These are phyloP conservation scores for Chimonanthus praecox DNA, from an alignment of 164 flowering plant genomes.

Conservation along the genomic window DNA sequence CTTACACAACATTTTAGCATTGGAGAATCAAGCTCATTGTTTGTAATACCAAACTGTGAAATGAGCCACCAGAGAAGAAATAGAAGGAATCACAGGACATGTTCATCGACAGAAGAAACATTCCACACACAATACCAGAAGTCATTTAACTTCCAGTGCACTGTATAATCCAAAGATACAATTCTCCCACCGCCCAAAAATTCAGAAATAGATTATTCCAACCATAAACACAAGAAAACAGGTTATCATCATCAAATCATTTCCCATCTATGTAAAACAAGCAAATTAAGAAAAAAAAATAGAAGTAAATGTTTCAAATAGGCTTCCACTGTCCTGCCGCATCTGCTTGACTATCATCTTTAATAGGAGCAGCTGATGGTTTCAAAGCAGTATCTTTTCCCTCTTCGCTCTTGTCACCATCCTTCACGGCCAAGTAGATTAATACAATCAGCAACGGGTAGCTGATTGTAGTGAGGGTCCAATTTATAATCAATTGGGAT, in stretches of 20 bases:
- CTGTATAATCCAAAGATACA: background rate
- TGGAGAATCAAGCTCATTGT: no score
- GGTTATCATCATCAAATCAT: no score
- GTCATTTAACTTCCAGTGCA: background rate
- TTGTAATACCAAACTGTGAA: no score
- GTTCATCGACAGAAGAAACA: background rate
- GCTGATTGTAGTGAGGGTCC: conserved; percentile 67
- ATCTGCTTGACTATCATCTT: background rate
- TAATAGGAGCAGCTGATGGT: background rate
- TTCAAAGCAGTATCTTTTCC: background rate
- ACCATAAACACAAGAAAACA: background rate
- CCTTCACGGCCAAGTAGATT: conserved; percentile 58
- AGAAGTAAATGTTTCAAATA: background rate
- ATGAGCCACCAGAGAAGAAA: background rate
- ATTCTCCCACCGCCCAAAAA: background rate
- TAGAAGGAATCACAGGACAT: background rate
- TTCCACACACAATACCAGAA: background rate
- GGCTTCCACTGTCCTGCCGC: background rate
- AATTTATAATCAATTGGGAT: conserved; percentile 57
- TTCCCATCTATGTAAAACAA: no score
- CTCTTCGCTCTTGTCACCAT: conserved; percentile 30
- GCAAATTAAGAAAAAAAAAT: background rate
- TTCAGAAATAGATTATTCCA: background rate
- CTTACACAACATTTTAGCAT: no score
- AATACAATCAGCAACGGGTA: conserved; percentile 65